These are phyloP conservation scores for Acanthamoeba triangularis DNA, from an alignment of 208 protist species.

Conservation along the genomic window DNA sequence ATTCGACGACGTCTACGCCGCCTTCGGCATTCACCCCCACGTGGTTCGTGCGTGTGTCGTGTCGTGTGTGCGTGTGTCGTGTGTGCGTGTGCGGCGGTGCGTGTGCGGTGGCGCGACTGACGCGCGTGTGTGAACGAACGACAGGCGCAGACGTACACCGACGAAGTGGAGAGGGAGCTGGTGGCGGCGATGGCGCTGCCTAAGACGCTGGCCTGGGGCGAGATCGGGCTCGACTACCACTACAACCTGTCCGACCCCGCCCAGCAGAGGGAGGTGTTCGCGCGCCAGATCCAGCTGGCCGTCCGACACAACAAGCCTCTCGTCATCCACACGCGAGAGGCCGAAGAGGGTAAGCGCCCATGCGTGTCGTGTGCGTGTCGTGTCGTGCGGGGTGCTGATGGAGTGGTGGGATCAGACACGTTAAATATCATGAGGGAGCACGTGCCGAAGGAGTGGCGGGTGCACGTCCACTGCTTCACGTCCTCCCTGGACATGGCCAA, in stretches of 20 bases:
- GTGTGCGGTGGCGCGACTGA: too few relatives aligned
- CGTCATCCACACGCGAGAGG: constrained; percentile 90
- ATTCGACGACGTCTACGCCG: constrained; percentile 12
- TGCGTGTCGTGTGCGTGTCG: neutral
- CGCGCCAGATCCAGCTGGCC: constrained; percentile 10
- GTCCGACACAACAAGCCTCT: constrained; percentile 83
- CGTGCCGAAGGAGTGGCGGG: constrained; percentile 83
- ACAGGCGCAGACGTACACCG: constrained; percentile 77
- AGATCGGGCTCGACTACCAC: constrained; percentile 84
- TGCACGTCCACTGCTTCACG: constrained; percentile 91
- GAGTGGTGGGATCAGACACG: constrained; percentile 64
- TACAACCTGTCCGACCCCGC: constrained; percentile 34
- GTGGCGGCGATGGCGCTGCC: constrained; percentile 70
- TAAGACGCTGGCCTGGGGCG: constrained; percentile 86
- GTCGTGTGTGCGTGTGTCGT: too few relatives aligned
- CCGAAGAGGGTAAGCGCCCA: constrained; percentile 86
- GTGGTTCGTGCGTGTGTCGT: neutral
- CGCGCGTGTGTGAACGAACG: constrained; percentile 58
- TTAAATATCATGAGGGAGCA: constrained; percentile 84
- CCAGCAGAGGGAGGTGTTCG: neutral
- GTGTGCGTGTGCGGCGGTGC: too few relatives aligned
- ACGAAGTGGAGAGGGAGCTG: constrained; percentile 71
- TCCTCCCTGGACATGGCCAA: constrained; percentile 78
- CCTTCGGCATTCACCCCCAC: constrained; percentile 48
- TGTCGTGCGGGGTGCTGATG: neutral